These are phyloP conservation scores for Metarhizium sp. DNA, from an alignment of 2,329 filamentous ascomycete species.

Conservation along the genomic window DNA sequence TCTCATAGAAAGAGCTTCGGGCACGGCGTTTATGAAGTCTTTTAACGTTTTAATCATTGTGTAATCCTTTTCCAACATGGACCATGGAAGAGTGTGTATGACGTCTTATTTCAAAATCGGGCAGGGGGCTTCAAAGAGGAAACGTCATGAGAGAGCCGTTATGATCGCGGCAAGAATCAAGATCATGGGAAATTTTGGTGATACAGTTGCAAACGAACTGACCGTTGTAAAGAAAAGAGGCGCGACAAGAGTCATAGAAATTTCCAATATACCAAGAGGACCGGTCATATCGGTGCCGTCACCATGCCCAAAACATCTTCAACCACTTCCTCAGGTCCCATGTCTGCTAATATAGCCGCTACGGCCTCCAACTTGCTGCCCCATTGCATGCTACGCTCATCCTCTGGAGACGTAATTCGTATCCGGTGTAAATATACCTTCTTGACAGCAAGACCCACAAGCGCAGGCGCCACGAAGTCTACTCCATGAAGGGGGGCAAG, in stretches of 20 bases:
- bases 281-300: slow-evolving; percentile 22
- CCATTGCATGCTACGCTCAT: slow-evolving; percentile 87
- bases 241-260: neutral
- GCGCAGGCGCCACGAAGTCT: slow-evolving; percentile 72
- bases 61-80: neutral
- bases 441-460: slow-evolving; percentile 70
- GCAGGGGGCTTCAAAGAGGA: neutral
- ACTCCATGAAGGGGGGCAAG: slow-evolving; percentile 76
- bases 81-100: neutral
- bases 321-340: slow-evolving; percentile 53
- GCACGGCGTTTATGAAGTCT: neutral
- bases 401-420: slow-evolving; percentile 54
- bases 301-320: slow-evolving; percentile 54
- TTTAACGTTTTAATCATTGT: neutral
- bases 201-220: neutral
- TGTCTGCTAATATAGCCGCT: slow-evolving; percentile 51
- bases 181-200: neutral
- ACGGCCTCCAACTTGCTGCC: slow-evolving; percentile 71
- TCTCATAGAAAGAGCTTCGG: slow-evolving; percentile 39
- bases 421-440: slow-evolving; percentile 89
- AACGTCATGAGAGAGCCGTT: neutral
- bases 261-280: neutral
- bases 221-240: neutral
- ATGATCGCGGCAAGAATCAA: neutral
- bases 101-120: neutral